Percentiles rank a stretch among this genome's conserved stretches.
These are phyloP conservation scores for Rhizopus stolonifer DNA, from an alignment of 371 early-diverging fungal species.

Conservation along the genomic window DNA sequence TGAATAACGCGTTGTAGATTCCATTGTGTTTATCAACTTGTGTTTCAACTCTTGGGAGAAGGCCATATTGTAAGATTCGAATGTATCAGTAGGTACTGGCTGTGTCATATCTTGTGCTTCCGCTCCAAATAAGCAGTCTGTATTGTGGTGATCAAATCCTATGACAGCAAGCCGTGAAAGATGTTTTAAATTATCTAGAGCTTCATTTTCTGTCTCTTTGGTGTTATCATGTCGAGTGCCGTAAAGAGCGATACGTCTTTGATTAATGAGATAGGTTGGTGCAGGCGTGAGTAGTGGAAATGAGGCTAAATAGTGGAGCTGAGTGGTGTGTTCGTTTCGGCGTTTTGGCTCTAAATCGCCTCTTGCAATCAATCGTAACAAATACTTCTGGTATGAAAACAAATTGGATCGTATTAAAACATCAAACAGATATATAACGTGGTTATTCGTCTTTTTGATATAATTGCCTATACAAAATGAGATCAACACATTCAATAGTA, in stretches of 20 bases:
- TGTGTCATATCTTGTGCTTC: conserved; percentile 53
- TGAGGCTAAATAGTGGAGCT: conserved; percentile 51
- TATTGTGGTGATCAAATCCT: conserved; percentile 22
- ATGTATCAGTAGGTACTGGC: conserved; percentile 41
- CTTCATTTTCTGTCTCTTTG: conserved; percentile 24
- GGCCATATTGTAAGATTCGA: conserved; percentile 34
- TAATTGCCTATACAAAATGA: background rate
- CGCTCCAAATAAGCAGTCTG: conserved; percentile 27
- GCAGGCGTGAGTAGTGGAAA: conserved; percentile 50
- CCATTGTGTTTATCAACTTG: conserved; percentile 34
- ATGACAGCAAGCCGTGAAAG: conserved; percentile 29
- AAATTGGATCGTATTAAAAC: conserved; percentile 55
- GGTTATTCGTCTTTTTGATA: conserved; percentile 2
- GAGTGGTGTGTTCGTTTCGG: conserved; percentile 39
- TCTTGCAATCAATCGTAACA: conserved; percentile 63
- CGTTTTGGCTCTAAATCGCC: conserved; percentile 57
- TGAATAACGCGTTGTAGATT: conserved; percentile 48
- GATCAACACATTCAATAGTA: background rate
- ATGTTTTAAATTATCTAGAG: conserved; percentile 28
- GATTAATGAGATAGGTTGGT: conserved; percentile 53
- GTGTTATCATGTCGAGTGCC: conserved; percentile 28
- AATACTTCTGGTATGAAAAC: conserved; percentile 65
- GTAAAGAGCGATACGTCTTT: conserved; percentile 53
- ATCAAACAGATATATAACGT: conserved; percentile 51
- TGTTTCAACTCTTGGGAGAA: conserved; percentile 33